These are phyloP conservation scores for Avena insularis DNA, from an alignment of 176 grass and related monocot genomes.

Conservation along the genomic window DNA sequence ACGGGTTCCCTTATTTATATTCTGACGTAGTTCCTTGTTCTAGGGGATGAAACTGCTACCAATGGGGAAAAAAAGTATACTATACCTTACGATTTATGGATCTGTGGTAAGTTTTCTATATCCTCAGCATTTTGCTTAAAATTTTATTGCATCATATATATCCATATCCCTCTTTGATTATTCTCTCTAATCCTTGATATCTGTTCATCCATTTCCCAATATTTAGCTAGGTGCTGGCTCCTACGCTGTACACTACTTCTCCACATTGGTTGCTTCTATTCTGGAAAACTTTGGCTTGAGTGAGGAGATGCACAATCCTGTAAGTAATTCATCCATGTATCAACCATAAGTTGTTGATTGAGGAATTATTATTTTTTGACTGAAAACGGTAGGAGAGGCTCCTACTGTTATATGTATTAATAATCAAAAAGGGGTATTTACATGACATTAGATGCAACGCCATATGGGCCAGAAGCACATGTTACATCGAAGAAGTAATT, in stretches of 20 bases:
- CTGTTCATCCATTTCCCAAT: conserved; percentile 21
- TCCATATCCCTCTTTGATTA: conserved; percentile 1
- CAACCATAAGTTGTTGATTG: not conserved
- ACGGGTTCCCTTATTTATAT: conserved; percentile 15
- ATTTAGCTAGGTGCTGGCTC: conserved; percentile 84
- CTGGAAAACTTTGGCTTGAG: conserved; percentile 79
- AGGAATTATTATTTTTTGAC: not conserved
- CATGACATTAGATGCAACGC: not conserved
- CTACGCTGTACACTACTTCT: conserved; percentile 84
- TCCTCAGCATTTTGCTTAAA: conserved; percentile 29
- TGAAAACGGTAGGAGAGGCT: not conserved
- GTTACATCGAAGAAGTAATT: not conserved
- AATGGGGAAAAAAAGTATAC: conserved; percentile 84
- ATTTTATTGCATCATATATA: conserved; percentile 14
- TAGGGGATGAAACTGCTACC: conserved; percentile 97
- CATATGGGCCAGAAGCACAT: conserved; percentile 7
- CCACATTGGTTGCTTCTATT: conserved; percentile 74
- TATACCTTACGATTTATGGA: conserved; percentile 93
- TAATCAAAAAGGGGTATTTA: not conserved
- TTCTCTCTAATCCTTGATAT: conserved; percentile 24
- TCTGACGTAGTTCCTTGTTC: conserved; percentile 32
- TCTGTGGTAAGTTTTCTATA: conserved; percentile 69
- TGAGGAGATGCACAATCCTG: conserved; percentile 97
- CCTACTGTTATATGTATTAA: not conserved
- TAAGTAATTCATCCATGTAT: conserved; percentile 56